A percentile compares a stretch with the other conserved stretches of the same genome.
Conservation (phyloP, 495 filamentous ascomycete species). For the Penicillium goetzii region DNA sequence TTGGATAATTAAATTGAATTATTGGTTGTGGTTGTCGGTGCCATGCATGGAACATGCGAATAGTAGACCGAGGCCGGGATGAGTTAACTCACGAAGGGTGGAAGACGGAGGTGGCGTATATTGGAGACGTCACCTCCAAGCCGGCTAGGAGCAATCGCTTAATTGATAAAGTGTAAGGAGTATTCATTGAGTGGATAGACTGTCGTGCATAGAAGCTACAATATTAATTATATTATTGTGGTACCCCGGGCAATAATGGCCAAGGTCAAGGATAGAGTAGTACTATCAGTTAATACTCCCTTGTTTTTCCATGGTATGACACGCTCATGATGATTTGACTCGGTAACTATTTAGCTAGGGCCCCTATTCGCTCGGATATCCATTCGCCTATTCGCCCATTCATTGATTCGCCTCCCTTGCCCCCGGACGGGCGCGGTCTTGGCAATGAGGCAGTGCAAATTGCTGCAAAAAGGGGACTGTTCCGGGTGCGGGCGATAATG, state of each 20-base stretch:
- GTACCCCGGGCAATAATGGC: neutral
- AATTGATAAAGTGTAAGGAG: neutral
- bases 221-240: no score
- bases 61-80: neutral
- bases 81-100: neutral
- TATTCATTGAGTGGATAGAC: neutral
- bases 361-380: conserved; percentile 13
- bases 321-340: neutral
- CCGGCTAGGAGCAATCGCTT: neutral
- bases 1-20: neutral
- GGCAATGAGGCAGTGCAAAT: conserved; percentile 32
- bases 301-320: neutral
- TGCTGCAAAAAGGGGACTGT: neutral
- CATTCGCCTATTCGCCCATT: neutral
- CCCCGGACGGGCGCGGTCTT: conserved; percentile 19
- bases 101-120: neutral
- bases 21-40: neutral
- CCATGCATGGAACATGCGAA: neutral
- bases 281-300: neutral
- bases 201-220: neutral
- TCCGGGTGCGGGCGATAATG: neutral
- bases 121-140: conserved; percentile 2
- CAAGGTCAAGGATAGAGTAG: neutral
- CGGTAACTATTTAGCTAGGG: neutral
- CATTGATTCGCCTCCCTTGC: conserved; percentile 13